phyloP scores from a whole-genome alignment of 345 rosid genomes.

The Salix viminalis region DNA sequence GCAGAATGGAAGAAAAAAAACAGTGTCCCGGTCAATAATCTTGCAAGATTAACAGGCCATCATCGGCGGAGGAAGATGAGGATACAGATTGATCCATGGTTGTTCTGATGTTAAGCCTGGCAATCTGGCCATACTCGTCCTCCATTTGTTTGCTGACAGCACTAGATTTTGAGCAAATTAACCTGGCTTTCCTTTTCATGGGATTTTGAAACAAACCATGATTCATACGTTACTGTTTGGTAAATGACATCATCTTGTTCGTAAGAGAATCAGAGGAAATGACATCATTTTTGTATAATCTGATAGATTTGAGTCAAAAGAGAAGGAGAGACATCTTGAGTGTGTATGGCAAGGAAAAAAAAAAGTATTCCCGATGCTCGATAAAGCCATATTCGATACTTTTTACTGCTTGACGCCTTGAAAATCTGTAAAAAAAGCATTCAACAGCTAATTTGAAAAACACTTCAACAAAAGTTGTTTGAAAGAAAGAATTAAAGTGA shows the following conservation, averaged over 20 bases:
- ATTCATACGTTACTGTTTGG: background rate
- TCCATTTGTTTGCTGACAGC: too few relatives aligned
- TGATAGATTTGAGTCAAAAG: slow-evolving; percentile 18
- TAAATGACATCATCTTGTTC: background rate
- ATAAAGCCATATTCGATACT: slow-evolving; percentile 6
- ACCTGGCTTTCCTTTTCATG: background rate
- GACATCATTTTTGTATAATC: background rate
- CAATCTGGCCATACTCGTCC: too few relatives aligned
- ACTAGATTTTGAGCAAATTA: too few relatives aligned
- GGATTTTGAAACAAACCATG: background rate
- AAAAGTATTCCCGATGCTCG: slow-evolving; percentile 11
- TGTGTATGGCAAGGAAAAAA: background rate
- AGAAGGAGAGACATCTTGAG: slow-evolving; percentile 12
- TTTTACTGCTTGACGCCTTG: background rate
- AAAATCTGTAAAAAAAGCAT: slow-evolving; percentile 1
- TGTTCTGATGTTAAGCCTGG: too few relatives aligned
- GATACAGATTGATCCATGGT: too few relatives aligned
- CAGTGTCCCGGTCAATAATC: too few relatives aligned
- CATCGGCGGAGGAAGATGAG: too few relatives aligned
- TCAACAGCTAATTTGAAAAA: background rate
- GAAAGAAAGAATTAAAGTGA: slow-evolving; percentile 15
- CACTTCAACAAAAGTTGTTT: background rate
- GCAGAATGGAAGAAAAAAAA: too few relatives aligned
- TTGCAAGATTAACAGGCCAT: too few relatives aligned
- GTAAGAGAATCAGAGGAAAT: background rate